Base-by-base conservation (phyloP, 1,284 basidiomycete genomes). In the Cryptococcus sp. region DNA sequence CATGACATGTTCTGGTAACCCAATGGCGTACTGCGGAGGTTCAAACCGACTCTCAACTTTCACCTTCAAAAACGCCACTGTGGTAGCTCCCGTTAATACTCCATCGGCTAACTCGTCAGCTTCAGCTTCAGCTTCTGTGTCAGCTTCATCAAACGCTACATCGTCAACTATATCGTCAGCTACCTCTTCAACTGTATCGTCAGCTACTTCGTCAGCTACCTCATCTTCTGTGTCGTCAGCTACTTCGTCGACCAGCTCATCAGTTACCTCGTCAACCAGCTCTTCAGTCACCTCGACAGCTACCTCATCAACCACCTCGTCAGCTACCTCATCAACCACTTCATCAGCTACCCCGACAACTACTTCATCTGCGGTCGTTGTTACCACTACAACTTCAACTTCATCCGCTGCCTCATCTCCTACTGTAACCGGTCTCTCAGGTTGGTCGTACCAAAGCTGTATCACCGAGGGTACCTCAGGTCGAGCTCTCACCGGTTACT, bases 381-480 rank as follows among this genome's bases (percentile, higher is more conserved):
- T 35, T 11, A 43, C 53, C 10, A 46, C 44, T 46, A 31, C 44
- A 10, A 8, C 44, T 10, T 53, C 52, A 8, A n/a, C 52, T 36
- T 50, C 49, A 7, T 50, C 35, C 6, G 49, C 49, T 15, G 33
- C 36, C 36, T 33, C 49, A 49, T 79, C 80, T 57, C 74, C 80
- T 3, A 48, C 59, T 15, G 50, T 60, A 3, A 45, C 56, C 8
- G 47, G 55, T 4, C 60, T 56, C 8, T 46, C 55, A 13, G 50
- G 44, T 13, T 53, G 51, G 49, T n/a, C 23, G 38, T 36, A 37
- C 48, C 51, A 56, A 13, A 70, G 72, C 3, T 74, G 72, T 57
- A 63, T 64, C 47, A 57, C 59, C 31, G 68, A 72, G 33, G 59
- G 53, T 5, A 52, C n/a, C 38, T 41, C 38, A 10, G 38, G 38